Percentiles rank a stretch among this genome's conserved stretches.
These are phyloP conservation scores for Diaporthe citri DNA, from an alignment of 2,329 filamentous ascomycete species.

Conservation along the genomic window DNA sequence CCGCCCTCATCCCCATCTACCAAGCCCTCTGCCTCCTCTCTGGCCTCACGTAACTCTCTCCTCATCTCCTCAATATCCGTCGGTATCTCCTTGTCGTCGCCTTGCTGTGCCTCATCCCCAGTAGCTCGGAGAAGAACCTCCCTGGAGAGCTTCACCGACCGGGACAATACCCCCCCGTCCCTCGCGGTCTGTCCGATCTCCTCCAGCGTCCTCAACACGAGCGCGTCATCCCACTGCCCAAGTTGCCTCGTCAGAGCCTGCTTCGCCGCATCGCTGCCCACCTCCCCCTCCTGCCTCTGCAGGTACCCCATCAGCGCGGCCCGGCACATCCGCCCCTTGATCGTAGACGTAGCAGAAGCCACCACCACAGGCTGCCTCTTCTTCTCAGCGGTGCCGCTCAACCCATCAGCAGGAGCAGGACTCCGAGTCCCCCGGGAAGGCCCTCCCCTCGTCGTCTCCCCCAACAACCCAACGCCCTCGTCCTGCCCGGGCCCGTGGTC, in stretches of 20 bases:
- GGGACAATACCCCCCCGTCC: constrained; percentile 46
- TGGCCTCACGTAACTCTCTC: constrained; percentile 20
- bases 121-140: constrained; percentile 41
- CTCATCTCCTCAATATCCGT: constrained; percentile 32
- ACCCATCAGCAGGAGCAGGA: constrained; percentile 9
- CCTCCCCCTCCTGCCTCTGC: constrained; percentile 46
- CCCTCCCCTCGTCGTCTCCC: constrained; percentile 3
- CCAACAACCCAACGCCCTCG: neutral
- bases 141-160: constrained; percentile 47
- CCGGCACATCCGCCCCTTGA: constrained; percentile 45
- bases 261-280: constrained; percentile 40
- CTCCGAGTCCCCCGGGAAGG: constrained; percentile 9
- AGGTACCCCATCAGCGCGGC: constrained; percentile 56
- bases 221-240: constrained; percentile 46
- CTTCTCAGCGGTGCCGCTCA: constrained; percentile 4
- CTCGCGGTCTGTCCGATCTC: constrained; percentile 47
- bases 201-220: constrained; percentile 46
- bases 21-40: constrained; percentile 12
- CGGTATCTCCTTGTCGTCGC: constrained; percentile 11
- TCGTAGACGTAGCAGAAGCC: neutral
- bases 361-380: constrained; percentile 13
- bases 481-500: constrained; percentile 9
- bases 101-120: constrained; percentile 43
- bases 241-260: constrained; percentile 44
- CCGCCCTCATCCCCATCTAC: neutral